Base-by-base conservation (phyloP, 805 yeast genomes). In the Debaryomyces hansenii region DNA sequence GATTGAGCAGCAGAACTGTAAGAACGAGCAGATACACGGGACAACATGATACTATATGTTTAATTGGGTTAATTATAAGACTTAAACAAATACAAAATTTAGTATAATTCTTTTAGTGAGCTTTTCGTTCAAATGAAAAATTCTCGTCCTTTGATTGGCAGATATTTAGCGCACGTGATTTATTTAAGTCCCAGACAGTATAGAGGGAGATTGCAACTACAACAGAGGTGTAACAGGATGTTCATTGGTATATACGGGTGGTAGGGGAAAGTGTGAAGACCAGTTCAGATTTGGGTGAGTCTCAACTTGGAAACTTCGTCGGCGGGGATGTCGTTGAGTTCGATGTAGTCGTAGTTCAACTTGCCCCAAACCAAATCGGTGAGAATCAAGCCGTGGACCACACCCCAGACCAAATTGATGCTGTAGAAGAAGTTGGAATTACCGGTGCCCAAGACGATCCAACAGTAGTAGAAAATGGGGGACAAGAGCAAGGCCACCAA, bases 381-480 rank as follows among this genome's bases (percentile, higher is more conserved):
- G 14, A 90, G 58, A 2, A 88, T 72, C 27, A 87, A 64, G 0
- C 83, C 81, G 53, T 90, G 76, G 3, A 90, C 87, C 7, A 83
- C 70, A 0, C 87, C 84, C 64, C 90, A 85, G 2, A 85, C 87
- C 48, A 94, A 75, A 3, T 94, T 89, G 57, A 94, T 87, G 33
- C 98, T 97, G 70, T 92, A 94, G 70, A 90, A 94, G 72, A 94
- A 94, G 66, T 94, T 94, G 43, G 97, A 84, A 68, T 94, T 94
- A 21, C 99, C 99, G 28, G 94, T 89, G 11, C 97, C 97, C 47
- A 89, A 74, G 48, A 85, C 86, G 54, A 92, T 88, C 99, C 99
- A 94, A 49, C 94, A 78, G 64, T 90, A 90, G 69, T 90, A 90
- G 63, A 92, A 94, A 8, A 89, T 83, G 1, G 98, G 97, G 4